Evolutionary conservation across 106 monocot genomes (phyloP).

Genomic region (Dioscorea zingiberensis): DNA sequence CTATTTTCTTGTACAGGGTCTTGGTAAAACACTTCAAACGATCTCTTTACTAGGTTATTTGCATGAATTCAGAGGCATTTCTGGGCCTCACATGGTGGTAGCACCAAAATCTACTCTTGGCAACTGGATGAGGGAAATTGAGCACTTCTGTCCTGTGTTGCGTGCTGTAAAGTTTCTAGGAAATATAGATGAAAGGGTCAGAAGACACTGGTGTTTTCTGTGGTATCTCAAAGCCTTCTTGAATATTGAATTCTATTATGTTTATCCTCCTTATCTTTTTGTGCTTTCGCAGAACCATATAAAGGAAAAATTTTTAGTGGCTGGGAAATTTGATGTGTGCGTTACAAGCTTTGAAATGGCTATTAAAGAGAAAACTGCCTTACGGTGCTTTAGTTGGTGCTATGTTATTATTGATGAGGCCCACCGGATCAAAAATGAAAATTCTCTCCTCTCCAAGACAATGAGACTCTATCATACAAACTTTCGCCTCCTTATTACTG

Average conservation of each 20-base stretch:
- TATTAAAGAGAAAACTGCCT: slow-evolving; percentile 74
- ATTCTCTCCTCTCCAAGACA: slow-evolving; percentile 93
- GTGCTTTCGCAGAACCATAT: slow-evolving; percentile 82
- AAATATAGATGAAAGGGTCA: slow-evolving; percentile 89
- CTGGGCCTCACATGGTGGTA: slow-evolving; percentile 94
- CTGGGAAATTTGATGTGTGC: slow-evolving; percentile 91
- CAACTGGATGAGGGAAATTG: slow-evolving; percentile 96
- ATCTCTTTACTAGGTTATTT: slow-evolving; percentile 86
- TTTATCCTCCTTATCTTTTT: neutral
- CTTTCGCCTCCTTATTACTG: slow-evolving; percentile 94
- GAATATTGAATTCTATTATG: neutral
- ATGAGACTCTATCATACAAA: slow-evolving; percentile 90
- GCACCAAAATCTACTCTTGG: slow-evolving; percentile 95
- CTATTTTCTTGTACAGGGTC: slow-evolving; percentile 46
- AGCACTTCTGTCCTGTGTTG: slow-evolving; percentile 77
- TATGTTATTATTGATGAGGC: slow-evolving; percentile 97
- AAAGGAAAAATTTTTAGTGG: slow-evolving; percentile 70
- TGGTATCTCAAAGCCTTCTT: neutral
- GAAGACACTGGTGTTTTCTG: neutral
- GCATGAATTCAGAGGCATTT: slow-evolving; percentile 82
- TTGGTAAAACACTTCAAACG: slow-evolving; percentile 96
- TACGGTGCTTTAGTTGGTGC: slow-evolving; percentile 85
- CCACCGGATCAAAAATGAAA: slow-evolving; percentile 94
- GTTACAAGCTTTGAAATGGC: slow-evolving; percentile 97
- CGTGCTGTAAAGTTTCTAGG: slow-evolving; percentile 87